Evolutionary conservation across 2,329 filamentous ascomycete genomes (phyloP).

Genomic region (Ceratocystis destructans): DNA sequence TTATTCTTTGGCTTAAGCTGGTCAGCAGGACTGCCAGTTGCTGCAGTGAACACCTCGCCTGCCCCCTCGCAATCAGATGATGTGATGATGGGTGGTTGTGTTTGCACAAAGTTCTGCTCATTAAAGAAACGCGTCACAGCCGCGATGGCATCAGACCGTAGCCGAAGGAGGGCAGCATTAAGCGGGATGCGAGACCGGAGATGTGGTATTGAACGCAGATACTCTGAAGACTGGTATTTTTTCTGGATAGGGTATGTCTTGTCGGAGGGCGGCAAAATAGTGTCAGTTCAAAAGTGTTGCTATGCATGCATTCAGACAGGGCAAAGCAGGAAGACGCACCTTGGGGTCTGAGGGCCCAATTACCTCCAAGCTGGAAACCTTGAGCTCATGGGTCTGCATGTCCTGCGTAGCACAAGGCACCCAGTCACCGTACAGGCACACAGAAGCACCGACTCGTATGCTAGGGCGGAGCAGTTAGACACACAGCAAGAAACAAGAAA

Average conservation of each 20-base stretch:
- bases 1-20: conserved; percentile 24
- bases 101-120: conserved; percentile 58
- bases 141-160: conserved; percentile 68
- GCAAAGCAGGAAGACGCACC: conserved; percentile 36
- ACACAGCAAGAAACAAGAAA: conserved; percentile 19
- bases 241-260: conserved; percentile 90
- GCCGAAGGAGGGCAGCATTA: conserved; percentile 64
- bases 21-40: conserved; percentile 28
- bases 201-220: conserved; percentile 76
- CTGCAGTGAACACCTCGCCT: conserved; percentile 76
- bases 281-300: too few species aligned
- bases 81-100: conserved; percentile 85
- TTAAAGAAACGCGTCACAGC: conserved; percentile 65
- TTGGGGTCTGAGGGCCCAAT: conserved; percentile 67
- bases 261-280: conserved; percentile 5
- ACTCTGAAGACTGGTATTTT: conserved; percentile 86
- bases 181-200: conserved; percentile 68
- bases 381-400: conserved; percentile 55
- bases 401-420: conserved; percentile 55
- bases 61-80: conserved; percentile 96
- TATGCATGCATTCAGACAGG: background rate
- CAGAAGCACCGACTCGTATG: conserved; percentile 66
- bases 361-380: conserved; percentile 53
- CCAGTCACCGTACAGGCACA: conserved; percentile 68
- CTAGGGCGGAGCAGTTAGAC: conserved; percentile 32